phyloP scores from a whole-genome alignment of 192 early-diverging fungal species.

The Umbelopsis sp. region DNA sequence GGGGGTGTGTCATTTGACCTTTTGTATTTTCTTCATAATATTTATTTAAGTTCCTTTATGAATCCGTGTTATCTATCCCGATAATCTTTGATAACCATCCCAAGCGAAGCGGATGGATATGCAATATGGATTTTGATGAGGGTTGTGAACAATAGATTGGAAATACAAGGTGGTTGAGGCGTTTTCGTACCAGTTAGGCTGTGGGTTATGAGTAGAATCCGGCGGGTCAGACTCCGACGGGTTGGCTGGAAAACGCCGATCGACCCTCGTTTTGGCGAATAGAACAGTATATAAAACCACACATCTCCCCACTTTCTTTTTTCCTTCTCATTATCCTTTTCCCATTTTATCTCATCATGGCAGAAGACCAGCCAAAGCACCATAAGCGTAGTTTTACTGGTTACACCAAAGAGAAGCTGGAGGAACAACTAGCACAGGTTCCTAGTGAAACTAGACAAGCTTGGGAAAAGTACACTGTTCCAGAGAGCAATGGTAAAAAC shows the following conservation, averaged over 20 bases:
- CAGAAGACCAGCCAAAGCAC: slow-evolving; percentile 16
- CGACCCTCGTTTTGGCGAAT: not conserved
- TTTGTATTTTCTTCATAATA: no score
- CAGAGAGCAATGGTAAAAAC: slow-evolving; percentile 33
- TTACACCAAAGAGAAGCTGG: slow-evolving; percentile 11
- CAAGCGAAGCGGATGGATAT: no score
- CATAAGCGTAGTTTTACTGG: slow-evolving; percentile 39
- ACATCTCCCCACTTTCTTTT: slow-evolving; percentile 7
- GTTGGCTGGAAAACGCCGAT: slow-evolving; percentile 4
- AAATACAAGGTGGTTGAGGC: no score
- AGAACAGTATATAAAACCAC: not conserved
- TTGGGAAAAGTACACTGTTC: slow-evolving; percentile 42
- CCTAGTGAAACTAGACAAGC: slow-evolving; percentile 23
- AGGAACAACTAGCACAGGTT: slow-evolving; percentile 26
- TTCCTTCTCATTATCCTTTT: not conserved
- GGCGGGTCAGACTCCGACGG: not conserved
- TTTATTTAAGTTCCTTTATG: no score
- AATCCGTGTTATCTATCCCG: no score
- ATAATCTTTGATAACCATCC: no score
- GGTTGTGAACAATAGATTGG: no score
- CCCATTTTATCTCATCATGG: not conserved
- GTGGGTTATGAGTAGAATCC: no score
- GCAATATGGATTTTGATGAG: no score
- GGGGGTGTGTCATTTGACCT: no score
- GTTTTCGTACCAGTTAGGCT: no score